Base-by-base conservation (phyloP, 352 stramenopile genomes). In the Phytophthora foliorum region DNA sequence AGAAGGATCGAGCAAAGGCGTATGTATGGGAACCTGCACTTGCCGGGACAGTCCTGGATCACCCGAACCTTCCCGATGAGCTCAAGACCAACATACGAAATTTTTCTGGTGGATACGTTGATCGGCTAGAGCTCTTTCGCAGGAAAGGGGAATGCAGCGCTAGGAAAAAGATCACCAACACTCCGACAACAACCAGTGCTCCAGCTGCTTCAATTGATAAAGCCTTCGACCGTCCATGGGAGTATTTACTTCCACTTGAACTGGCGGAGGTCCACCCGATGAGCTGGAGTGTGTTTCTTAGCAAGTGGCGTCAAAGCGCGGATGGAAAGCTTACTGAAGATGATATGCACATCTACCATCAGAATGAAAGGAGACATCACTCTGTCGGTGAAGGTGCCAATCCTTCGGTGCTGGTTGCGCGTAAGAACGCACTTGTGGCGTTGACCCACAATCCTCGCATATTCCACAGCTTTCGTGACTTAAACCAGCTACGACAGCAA, bases 241-340 rank as follows among this genome's bases (percentile, higher is more conserved):
- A 67, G 10, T 57, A 64, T 41, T 63, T 82, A n/a, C 70, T 86
- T 6, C 29, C 50, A 2, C 57, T 82, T 8, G 58, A 74, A 10
- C 44, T 87, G 3, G 64, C 82, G 5, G 67, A 84, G 22, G 59
- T 87, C 19, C 55, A 68, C 16, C 73, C 77, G 0, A 54, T 91
- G 24, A 89, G 76, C 39, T 91, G 83, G 83, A 57, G 72, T 4
- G 49, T 83, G 0, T 88, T 90, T 46, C 72, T 91, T 25, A 69
- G 80, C 4, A 83, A 81, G 41, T 91, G 83, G 83, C 75, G 79
- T 6, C 69, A 74, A 24, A 56, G 69, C 17, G 51, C 32, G 9
- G 64, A 84, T 24, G 25, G 45, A 19, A 63, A 73, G 21, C 22
- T 41, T 24, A 42, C 63, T 2, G 29, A 66, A 41, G 36, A 63